phyloP scores from a whole-genome alignment of 2,329 filamentous ascomycete species.

The Alternaria hordeiaustralica region DNA sequence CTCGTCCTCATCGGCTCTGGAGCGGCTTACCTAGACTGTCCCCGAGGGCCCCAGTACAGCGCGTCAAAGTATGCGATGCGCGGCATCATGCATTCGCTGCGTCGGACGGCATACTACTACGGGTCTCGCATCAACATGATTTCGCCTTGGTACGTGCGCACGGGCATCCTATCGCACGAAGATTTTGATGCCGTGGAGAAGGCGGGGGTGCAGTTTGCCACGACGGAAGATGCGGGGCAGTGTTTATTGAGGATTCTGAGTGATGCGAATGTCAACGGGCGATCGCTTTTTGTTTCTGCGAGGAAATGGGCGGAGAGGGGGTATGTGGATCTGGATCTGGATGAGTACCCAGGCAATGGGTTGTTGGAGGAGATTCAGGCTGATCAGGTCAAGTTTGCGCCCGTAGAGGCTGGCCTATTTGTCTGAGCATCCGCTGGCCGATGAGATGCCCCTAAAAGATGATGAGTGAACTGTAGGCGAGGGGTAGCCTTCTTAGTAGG shows the following conservation, averaged over 20 bases:
- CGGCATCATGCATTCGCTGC: constrained; percentile 12
- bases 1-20: constrained; percentile 12
- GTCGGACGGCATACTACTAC: constrained; percentile 6
- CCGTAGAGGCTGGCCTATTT: background rate
- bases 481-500: background rate
- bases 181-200: constrained; percentile 6
- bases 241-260: constrained; percentile 7
- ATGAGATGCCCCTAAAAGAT: background rate
- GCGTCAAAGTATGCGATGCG: constrained; percentile 17
- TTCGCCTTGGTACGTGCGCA: constrained; percentile 14
- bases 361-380: constrained; percentile 13
- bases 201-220: constrained; percentile 10
- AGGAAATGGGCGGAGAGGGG: constrained; percentile 13
- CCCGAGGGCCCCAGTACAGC: constrained; percentile 10
- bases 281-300: constrained; percentile 7
- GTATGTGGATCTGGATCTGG: constrained; percentile 13
- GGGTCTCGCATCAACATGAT: constrained; percentile 12
- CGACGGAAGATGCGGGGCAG: constrained; percentile 7
- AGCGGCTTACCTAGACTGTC: constrained; percentile 13
- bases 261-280: constrained; percentile 5
- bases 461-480: rapidly evolving
- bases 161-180: constrained; percentile 8
- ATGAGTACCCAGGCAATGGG: constrained; percentile 4
- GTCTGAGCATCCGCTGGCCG: background rate
- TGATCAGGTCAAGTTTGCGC: constrained; percentile 9